These are phyloP conservation scores for Chrysosporium queenslandicum DNA, from an alignment of 2,329 filamentous ascomycete genomes.

Conservation along the genomic window DNA sequence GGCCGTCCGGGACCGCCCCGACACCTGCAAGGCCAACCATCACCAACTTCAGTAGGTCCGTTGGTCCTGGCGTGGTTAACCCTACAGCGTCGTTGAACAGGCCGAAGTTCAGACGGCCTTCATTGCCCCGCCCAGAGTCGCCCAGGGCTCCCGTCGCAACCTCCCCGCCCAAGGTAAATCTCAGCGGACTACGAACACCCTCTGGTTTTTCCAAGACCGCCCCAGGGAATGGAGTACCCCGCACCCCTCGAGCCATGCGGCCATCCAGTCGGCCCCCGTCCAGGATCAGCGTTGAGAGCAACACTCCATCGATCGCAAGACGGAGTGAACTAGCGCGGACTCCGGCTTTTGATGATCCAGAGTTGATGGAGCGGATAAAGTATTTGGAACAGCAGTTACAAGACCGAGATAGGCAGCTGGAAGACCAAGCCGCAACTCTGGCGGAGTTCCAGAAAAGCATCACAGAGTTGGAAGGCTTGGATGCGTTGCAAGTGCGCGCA, in stretches of 20 bases:
- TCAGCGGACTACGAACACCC: constrained; percentile 48
- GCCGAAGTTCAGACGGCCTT: constrained; percentile 55
- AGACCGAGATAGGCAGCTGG: constrained; percentile 77
- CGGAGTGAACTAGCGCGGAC: constrained; percentile 25
- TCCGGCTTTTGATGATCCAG: constrained; percentile 16
- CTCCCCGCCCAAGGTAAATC: constrained; percentile 45
- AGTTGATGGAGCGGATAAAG: constrained; percentile 62
- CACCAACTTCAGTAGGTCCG: constrained; percentile 78
- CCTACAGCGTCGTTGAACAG: constrained; percentile 56
- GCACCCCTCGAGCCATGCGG: constrained; percentile 31
- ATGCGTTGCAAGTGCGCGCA: constrained; percentile 66
- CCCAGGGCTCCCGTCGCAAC: constrained; percentile 48
- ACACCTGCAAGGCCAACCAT: constrained; percentile 54
- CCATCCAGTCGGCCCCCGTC: constrained; percentile 32
- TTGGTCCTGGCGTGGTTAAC: constrained; percentile 66
- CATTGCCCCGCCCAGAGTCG: constrained; percentile 79
- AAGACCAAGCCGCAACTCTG: constrained; percentile 71
- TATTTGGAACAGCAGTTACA: constrained; percentile 63
- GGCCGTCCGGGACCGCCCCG: constrained; percentile 57
- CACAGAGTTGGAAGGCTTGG: constrained; percentile 71
- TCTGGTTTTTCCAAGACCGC: constrained; percentile 34
- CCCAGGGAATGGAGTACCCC: constrained; percentile 31
- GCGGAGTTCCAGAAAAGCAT: constrained; percentile 84
- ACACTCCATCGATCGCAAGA: constrained; percentile 24
- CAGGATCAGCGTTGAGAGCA: constrained; percentile 32